phyloP scores from a whole-genome alignment of 2,329 filamentous ascomycete species.

The Trichoderma sp. region DNA sequence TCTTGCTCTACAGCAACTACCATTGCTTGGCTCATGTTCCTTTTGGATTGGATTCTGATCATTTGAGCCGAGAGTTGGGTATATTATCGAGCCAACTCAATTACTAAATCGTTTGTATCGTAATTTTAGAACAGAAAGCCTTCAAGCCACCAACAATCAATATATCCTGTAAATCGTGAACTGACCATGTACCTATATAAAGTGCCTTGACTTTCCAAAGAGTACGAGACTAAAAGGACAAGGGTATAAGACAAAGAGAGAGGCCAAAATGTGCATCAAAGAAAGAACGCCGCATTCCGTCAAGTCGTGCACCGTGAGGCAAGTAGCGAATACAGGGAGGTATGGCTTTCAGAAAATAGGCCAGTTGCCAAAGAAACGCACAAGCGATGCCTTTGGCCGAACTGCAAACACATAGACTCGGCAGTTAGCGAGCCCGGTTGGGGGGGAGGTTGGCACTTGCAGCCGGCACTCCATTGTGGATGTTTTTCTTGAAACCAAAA shows the following conservation, averaged over 20 bases:
- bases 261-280: background rate
- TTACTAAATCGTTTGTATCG: no score
- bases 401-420: background rate
- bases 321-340: background rate
- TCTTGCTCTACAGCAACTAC: background rate
- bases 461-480: no score
- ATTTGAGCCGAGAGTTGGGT: no score
- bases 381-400: background rate
- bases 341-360: no score
- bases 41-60: background rate
- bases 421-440: background rate
- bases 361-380: no score
- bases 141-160: background rate
- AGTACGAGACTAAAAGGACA: no score
- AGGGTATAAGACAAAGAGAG: background rate
- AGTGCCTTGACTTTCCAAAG: no score
- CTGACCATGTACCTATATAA: no score
- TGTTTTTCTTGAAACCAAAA: background rate
- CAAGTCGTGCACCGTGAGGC: background rate
- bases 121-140: background rate
- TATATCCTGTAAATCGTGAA: no score
- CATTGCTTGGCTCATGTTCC: background rate
- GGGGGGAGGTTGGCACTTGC: background rate
- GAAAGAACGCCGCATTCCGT: background rate
- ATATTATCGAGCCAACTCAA: no score